Evolutionary conservation across 2,329 filamentous ascomycete genomes (phyloP), one percentile per base, ranked within the genome.

Genomic region (Ceratocystis cacaofunesta): DNA sequence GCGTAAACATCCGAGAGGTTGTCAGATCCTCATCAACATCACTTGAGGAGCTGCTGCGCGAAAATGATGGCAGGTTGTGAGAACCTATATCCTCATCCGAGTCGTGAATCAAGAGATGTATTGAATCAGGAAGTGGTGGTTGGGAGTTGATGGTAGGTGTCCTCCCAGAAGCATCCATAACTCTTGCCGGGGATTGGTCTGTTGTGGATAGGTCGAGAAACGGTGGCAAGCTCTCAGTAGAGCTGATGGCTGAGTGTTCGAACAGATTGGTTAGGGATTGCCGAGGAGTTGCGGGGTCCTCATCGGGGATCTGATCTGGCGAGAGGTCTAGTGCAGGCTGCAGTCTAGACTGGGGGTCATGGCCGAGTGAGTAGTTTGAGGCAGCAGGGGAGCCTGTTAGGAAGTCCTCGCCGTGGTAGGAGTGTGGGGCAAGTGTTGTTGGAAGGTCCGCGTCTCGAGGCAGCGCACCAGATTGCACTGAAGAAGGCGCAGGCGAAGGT

Each of bases 1-100:
- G 88, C 44, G 83, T 90, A 71, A 88, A 92, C 1, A 91, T 71
- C 50, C 83, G 85, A 4, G 89, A 92, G 68, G 82, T 77, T 2
- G 81, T 74, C 22, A 88, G 75, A 67, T 86, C 83, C 43, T 83
- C 78, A 12, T 72, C 68, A 52, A 65, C 70, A 41, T 74, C 69
- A 41, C 66, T 66, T 17, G 66, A 67, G 5, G 66, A 68, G 44
- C 65, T 55, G 7, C 64, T 68, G 36, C 50, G 66, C 30, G 61
- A 30, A 7, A 52, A 63, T 43, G 32, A 22, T 41, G 19, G 58
- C 25, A n/a, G 43, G 4, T 48, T 55, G 17, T 48, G 52, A 32
- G 60, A 48, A 3, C 57, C 63, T 17, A 28, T 10, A 17, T 60
- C 50, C 17, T 63, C 28, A 8, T 65, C 61, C 15, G 61, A 58